Evolutionary conservation across 2,329 filamentous ascomycete species (phyloP), one percentile per base, ranked within the genome.

Genomic region (Amylocarpus encephaloides): DNA sequence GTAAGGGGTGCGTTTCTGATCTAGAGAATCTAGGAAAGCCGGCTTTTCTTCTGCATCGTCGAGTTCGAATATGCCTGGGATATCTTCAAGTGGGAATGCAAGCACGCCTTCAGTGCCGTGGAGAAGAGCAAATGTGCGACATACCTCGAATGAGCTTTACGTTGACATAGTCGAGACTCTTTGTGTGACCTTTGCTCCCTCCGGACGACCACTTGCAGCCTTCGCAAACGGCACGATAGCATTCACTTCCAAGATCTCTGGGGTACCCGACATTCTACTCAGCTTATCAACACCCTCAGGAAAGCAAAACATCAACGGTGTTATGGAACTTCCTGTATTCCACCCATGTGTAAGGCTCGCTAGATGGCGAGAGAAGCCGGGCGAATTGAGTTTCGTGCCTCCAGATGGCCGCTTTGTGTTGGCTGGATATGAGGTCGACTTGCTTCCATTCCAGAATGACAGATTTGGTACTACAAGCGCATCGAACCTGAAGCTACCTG

Each of bases 91-190:
- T 12, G 62, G 62, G n/a, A 42, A 56, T 19, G 66, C 73, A 13
- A 77, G 73, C 58, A 72, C 72, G 1, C 74, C 78, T 0, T 75
- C 80, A 6, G 62, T 97, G 36, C 91, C 91, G 1, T 98, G 93
- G 93, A 81, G 93, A 54, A 78, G 90, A 53, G 82, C 88, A 35
- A 95, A 95, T 63, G 93, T 98, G 47, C 80, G 91, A 13, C 93
- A 98, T 68, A 97, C 92, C 3, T 95, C 88, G 49, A 98, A 97
- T 69, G 93, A 98, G 68, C 77, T 98, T 59, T 97, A 97, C 67
- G 92, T 95, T 50, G 93, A 98, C 66, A 82, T 98, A 11, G 82
- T 98, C 54, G 93, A 98, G 71, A 89, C 88, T 1, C 74, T 98
- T 0, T 81, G 83, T 1, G 88, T 96, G 36, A 95, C 86, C 0